These are phyloP conservation scores for Phoma sp. DNA, from an alignment of 2,329 filamentous ascomycete species.

Conservation along the genomic window DNA sequence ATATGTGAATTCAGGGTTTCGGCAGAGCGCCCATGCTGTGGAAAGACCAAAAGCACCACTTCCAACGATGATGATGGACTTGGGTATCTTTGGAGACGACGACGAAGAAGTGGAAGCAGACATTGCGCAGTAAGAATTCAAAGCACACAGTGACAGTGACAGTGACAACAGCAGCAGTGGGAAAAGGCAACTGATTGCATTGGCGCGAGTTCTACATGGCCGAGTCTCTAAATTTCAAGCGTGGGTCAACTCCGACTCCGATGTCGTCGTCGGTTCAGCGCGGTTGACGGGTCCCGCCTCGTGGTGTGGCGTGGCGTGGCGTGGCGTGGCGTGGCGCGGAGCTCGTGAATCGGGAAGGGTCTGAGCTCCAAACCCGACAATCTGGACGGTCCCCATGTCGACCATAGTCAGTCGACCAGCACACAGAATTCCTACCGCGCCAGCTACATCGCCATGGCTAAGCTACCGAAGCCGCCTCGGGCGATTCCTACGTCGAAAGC, in stretches of 20 bases:
- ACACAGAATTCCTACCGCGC: background rate
- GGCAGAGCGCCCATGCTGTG: conserved; percentile 73
- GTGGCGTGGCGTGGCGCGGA: conserved; percentile 1
- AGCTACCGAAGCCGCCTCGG: conserved; percentile 40
- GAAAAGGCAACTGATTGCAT: background rate
- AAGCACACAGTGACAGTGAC: conserved; percentile 2
- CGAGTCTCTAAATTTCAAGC: conserved; percentile 15
- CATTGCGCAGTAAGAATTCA: conserved; percentile 23
- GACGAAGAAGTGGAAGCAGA: conserved; percentile 17
- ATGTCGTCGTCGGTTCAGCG: conserved; percentile 41
- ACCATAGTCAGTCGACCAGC: background rate
- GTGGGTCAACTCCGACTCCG: conserved; percentile 25
- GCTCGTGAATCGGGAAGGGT: conserved; percentile 4
- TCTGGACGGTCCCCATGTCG: conserved; percentile 7
- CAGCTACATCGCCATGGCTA: conserved; percentile 36
- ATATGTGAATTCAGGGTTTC: conserved; percentile 60
- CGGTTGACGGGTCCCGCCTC: conserved; percentile 27
- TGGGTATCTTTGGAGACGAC: conserved; percentile 38
- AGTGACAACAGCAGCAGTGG: background rate
- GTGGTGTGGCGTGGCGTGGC: conserved; percentile 10
- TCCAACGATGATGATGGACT: conserved; percentile 57
- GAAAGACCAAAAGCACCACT: conserved; percentile 65
- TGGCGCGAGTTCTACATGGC: background rate
- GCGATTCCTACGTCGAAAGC: conserved; percentile 27
- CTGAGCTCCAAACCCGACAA: conserved; percentile 11